A percentile compares a stretch with the other conserved stretches of the same genome.
These are phyloP conservation scores for Barnettozyma californica DNA, from an alignment of 805 yeast species.

Conservation along the genomic window DNA sequence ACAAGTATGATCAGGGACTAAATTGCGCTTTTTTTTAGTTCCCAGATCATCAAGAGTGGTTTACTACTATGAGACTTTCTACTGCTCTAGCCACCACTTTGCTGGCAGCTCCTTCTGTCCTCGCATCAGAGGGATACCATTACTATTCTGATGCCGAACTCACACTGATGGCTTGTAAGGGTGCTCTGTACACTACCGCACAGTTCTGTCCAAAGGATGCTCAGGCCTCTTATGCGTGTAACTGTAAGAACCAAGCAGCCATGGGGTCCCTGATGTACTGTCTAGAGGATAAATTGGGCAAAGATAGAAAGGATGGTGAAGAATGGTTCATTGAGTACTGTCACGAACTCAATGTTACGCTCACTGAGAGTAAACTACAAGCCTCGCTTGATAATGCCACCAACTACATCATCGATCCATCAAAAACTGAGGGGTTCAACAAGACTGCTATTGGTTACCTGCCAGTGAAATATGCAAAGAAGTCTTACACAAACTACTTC, in stretches of 20 bases:
- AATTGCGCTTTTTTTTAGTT: too few relatives aligned
- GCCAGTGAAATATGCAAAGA: constrained; percentile 32
- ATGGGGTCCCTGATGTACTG: constrained; percentile 29
- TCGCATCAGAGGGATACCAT: constrained; percentile 7
- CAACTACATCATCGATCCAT: constrained; percentile 32
- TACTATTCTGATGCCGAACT: constrained; percentile 19
- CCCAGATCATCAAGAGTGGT: neutral
- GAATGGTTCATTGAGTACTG: constrained; percentile 26
- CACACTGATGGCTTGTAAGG: constrained; percentile 23
- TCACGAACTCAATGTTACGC: constrained; percentile 14
- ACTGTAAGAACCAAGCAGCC: constrained; percentile 26
- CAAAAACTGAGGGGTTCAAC: constrained; percentile 31
- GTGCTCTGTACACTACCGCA: constrained; percentile 20
- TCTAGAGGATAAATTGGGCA: constrained; percentile 16
- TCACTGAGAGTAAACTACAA: constrained; percentile 32
- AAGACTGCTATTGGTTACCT: constrained; percentile 26
- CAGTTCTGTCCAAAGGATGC: constrained; percentile 22
- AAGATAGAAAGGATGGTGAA: constrained; percentile 15
- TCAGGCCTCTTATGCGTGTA: constrained; percentile 19
- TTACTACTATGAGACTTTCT: neutral
- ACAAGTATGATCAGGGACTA: too few relatives aligned
- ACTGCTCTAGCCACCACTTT: neutral
- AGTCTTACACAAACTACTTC: constrained; percentile 23
- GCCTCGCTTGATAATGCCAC: constrained; percentile 42
- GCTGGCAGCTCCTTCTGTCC: neutral